phyloP scores from a whole-genome alignment of 176 grass and related monocot genomes.

The Sorghum bicolor region DNA sequence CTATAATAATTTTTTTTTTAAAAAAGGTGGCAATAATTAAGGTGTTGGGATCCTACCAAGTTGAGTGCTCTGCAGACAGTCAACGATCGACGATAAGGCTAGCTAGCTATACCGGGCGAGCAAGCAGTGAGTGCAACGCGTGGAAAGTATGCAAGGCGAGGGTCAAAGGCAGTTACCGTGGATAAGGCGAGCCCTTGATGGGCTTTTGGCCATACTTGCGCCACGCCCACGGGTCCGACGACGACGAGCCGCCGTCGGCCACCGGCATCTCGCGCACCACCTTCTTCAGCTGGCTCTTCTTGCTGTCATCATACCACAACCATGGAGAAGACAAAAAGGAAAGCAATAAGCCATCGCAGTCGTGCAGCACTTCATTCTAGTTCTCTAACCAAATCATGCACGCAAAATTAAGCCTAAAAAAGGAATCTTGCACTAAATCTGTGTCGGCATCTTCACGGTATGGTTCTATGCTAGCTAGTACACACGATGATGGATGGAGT shows the following conservation, averaged over 20 bases:
- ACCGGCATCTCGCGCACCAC: constrained; percentile 79
- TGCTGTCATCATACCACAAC: constrained; percentile 31
- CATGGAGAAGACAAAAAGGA: neutral
- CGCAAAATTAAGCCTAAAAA: neutral
- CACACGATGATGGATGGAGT: neutral
- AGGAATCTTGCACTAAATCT: neutral
- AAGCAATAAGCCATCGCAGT: neutral
- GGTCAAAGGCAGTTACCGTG: constrained; percentile 53
- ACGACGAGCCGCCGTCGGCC: constrained; percentile 58
- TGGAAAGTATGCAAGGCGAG: constrained; percentile 3
- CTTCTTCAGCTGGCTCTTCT: constrained; percentile 89
- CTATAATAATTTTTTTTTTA: no score
- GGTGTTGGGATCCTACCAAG: neutral
- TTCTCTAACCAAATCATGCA: neutral
- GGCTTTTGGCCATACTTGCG: constrained; percentile 99
- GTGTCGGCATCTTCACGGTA: neutral
- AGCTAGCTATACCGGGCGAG: neutral
- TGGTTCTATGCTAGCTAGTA: neutral
- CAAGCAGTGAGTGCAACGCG: neutral
- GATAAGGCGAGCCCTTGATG: constrained; percentile 98
- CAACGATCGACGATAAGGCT: constrained; percentile 1
- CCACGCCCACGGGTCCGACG: constrained; percentile 90
- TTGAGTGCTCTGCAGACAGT: neutral
- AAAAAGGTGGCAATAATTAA: neutral
- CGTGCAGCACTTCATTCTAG: neutral